Evolutionary conservation across 192 early-diverging fungal genomes (phyloP), one percentile per base, ranked within the genome.

Genomic region (Mortierella alpina): DNA sequence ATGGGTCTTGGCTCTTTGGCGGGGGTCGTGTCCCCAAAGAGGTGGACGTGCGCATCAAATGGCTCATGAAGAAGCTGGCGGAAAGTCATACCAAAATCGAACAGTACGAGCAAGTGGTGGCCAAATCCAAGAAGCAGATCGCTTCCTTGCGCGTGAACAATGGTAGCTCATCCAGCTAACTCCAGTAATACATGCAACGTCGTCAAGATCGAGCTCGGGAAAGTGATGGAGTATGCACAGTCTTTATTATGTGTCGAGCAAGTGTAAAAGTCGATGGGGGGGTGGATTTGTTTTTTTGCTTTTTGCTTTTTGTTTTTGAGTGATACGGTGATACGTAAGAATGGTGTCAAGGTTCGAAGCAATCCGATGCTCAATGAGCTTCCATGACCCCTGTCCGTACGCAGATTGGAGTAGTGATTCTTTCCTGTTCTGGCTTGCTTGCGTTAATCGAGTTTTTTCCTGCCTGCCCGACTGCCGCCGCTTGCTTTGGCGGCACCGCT

Each of bases 11-110:
- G 85, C 54, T 92, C 47, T 88, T 88, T 76, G 84, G 85, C 17
- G 82, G 86, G 6, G 86, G 86, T 10, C 78, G 89, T 48, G 64
- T 78, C 2, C 92, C 93, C 9, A 66, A 76, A 47, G 88, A 91
- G 70, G 84, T 92, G n/a, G 84, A 87, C 44, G 74, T 78, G 50
- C 81, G 90, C 18, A 86, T 88, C 31, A 85, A 86, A 65, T 91
- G 89, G 71, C 69, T 91, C 59, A 83, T 92, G 73, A 77, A 79
- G 54, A 82, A 78, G 57, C 84, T 92, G 63, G 77, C 88, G 23
- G 80, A 83, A 45, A 85, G 84, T 50, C 90, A 92, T 78, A 49
- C 66, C 17, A 89, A 87, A 66, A 85, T 89, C 69, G 88, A 85
- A 59, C 61, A 64, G 17, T 88, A 86, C 81, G 84, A 90, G n/a